phyloP scores from a whole-genome alignment of 2,329 filamentous ascomycete species.

The Colletotrichum sp. region DNA sequence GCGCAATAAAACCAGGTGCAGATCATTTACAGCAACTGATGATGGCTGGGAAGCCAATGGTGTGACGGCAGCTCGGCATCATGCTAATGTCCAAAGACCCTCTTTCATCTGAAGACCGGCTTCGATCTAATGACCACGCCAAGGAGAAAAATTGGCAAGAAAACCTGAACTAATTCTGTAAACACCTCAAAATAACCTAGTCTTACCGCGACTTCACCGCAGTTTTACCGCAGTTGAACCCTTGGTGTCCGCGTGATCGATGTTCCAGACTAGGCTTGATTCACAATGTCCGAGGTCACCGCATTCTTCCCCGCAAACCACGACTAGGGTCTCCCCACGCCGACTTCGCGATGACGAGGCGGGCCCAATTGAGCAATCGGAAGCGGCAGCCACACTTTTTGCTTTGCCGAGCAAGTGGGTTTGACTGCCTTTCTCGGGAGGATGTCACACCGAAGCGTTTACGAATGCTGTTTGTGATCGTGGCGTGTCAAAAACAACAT shows the following conservation, averaged over 20 bases:
- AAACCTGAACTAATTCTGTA: neutral
- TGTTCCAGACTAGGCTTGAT: neutral
- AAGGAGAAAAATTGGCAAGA: neutral
- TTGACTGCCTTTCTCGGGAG: neutral
- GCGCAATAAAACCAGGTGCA: neutral
- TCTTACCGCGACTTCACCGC: neutral
- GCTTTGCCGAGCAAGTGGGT: neutral
- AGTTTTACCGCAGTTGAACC: neutral
- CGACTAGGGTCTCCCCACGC: neutral
- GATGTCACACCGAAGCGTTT: constrained; percentile 4
- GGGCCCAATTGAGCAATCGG: constrained; percentile 6
- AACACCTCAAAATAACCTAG: neutral
- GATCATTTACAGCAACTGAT: neutral
- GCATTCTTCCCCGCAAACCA: neutral
- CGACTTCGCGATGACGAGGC: neutral
- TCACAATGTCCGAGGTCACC: neutral
- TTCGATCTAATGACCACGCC: neutral
- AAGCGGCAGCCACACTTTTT: neutral
- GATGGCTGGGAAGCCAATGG: neutral
- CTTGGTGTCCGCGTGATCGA: neutral
- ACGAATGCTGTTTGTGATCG: constrained; percentile 1
- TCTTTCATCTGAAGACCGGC: neutral
- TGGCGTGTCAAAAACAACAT: neutral
- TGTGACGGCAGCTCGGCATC: neutral
- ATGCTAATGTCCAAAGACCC: neutral